A percentile compares a stretch with the other conserved stretches of the same genome.
Conservation (phyloP, 2,329 filamentous ascomycete genomes). For the Apiospora pterosperma region DNA sequence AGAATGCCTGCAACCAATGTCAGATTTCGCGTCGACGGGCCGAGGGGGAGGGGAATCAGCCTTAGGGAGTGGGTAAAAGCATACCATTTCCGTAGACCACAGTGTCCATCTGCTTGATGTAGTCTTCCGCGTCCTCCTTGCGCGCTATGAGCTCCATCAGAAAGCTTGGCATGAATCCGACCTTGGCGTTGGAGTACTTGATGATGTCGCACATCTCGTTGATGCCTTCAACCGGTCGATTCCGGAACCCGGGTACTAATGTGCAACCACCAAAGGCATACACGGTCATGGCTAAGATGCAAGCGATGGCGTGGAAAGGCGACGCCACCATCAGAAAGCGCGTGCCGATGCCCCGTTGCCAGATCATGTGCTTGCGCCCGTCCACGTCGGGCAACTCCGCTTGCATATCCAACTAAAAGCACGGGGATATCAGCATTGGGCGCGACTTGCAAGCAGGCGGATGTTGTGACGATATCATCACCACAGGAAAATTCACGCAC, state of each 20-base stretch:
- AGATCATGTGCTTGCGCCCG: slow-evolving; percentile 7
- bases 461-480: not conserved
- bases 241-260: slow-evolving; percentile 5
- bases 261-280: slow-evolving; percentile 1
- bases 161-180: slow-evolving; percentile 9
- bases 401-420: slow-evolving; percentile 4
- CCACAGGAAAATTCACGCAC: not conserved
- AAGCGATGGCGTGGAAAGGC: slow-evolving; percentile 8
- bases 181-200: slow-evolving; percentile 1
- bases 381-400: slow-evolving; percentile 4
- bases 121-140: slow-evolving; percentile 3
- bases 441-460: not conserved
- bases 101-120: slow-evolving; percentile 5
- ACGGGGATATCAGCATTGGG: not conserved
- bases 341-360: slow-evolving; percentile 2
- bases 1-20: not conserved
- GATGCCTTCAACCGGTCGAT: slow-evolving; percentile 3
- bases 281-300: slow-evolving; percentile 7
- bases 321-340: slow-evolving; percentile 7
- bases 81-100: slow-evolving; percentile 8
- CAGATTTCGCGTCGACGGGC: not conserved
- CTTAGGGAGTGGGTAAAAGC: not conserved
- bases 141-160: slow-evolving; percentile 8
- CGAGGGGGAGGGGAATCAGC: too few species aligned
- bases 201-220: slow-evolving; percentile 9